Conservation (phyloP, 306 rosid genomes). For the Mucuna pruriens region DNA sequence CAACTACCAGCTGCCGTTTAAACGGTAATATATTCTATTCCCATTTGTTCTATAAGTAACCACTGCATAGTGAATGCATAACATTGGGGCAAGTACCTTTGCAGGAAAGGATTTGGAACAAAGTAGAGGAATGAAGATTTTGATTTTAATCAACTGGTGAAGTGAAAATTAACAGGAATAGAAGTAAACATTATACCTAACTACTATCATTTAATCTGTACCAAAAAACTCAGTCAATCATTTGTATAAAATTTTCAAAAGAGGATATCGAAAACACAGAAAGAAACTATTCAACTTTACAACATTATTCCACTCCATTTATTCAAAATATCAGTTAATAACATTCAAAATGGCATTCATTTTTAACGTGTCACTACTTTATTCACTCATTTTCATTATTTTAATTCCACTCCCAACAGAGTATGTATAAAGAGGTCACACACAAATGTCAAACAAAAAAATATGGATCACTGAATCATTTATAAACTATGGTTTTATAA, state of each 20-base stretch:
- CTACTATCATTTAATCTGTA: neutral
- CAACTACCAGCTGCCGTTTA: neutral
- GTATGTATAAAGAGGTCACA: neutral
- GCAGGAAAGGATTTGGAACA: neutral
- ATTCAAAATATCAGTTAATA: neutral
- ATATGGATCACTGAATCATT: neutral
- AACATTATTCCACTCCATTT: conserved; percentile 3
- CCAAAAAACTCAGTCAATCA: neutral
- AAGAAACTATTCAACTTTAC: neutral
- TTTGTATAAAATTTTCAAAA: neutral
- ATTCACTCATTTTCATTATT: conserved; percentile 8
- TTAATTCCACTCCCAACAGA: conserved; percentile 6
- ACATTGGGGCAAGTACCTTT: neutral
- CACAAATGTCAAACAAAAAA: neutral
- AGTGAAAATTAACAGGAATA: neutral
- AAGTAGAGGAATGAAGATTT: conserved; percentile 5
- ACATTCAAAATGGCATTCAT: neutral
- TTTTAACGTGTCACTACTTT: neutral
- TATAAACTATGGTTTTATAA: neutral
- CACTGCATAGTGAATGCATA: neutral
- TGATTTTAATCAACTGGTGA: neutral
- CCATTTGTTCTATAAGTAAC: neutral
- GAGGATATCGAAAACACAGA: neutral
- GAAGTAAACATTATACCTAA: neutral
- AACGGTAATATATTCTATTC: neutral